Evolutionary conservation across 208 protist genomes (phyloP), one percentile per base, ranked within the genome.

Genomic region (Borovskyia barvae): DNA sequence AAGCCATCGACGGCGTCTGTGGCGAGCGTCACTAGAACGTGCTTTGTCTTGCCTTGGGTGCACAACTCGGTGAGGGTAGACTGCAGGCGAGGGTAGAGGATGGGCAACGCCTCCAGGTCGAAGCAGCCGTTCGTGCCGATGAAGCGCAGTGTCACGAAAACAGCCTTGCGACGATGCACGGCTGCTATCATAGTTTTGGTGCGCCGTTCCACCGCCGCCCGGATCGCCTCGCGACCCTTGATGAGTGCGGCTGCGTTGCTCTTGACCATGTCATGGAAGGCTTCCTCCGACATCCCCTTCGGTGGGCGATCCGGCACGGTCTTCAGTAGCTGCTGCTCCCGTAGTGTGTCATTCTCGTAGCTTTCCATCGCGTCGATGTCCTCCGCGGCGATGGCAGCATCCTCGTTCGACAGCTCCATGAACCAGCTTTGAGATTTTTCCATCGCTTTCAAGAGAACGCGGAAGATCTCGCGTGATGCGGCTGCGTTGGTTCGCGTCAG

Each of bases 211-310:
- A 93, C 54, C 33, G 86, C 77, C 15, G 59, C 53, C 8, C 71
- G 77, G 17, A 95, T 70, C 48, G 54, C 64, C 45, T 86, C 77
- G 40, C 85, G 80, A 15, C 83, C 90, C 49, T 87, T 85, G 29
- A 66, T 77, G 54, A 95, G 82, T 20, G 79, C 90, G 14, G 72
- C 47, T 4, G 80, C 85, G 66, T 93, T 86, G 59, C 73, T 77
- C 58, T 77, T 73, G 64, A 91, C 90, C 73, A 89, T 75, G 52
- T 93, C 81, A 17, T 76, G 45, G 64, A 85, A 95, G 65, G 93
- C 90, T 39, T 95, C 90, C 40, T 68, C 90, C 7, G 68, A 74
- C 66, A 88, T 79, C 37, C 90, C 90, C 69, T 95, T 95, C 15
- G 90, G 90, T 5, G 90, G 80, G 49, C 77, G 75, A 12, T 85